These are phyloP conservation scores for Gossypium thurberi DNA, from an alignment of 345 rosid species.

Conservation along the genomic window DNA sequence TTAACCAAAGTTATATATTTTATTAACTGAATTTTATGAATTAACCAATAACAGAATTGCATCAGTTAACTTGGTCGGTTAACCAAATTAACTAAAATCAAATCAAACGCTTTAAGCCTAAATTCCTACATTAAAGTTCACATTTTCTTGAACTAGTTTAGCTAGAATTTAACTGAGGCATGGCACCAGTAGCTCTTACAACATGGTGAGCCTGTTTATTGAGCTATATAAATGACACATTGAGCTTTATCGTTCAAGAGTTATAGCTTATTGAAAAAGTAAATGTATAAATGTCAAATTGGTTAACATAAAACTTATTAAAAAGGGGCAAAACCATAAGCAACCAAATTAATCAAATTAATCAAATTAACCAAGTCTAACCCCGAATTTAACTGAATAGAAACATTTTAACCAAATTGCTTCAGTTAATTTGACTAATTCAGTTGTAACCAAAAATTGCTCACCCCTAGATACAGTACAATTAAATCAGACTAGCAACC, in stretches of 20 bases:
- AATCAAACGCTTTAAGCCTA: neutral
- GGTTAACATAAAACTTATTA: neutral
- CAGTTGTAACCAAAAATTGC: neutral
- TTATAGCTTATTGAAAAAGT: neutral
- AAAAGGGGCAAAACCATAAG: neutral
- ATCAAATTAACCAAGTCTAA: neutral
- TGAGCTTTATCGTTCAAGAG: neutral
- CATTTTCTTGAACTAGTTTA: neutral
- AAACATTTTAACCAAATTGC: neutral
- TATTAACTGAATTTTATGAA: neutral
- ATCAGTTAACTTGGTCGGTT: neutral
- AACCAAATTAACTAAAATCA: neutral
- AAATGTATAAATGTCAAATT: neutral
- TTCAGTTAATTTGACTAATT: neutral
- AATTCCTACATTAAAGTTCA: neutral
- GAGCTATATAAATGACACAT: neutral
- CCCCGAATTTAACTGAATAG: neutral
- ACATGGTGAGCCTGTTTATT: neutral
- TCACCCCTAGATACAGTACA: neutral
- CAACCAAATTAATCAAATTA: neutral
- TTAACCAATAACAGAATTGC: neutral
- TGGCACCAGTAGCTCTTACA: neutral
- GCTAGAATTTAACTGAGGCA: neutral
- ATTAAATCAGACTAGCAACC: constrained; percentile 1
- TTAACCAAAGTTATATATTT: neutral